A percentile compares a stretch with the other conserved stretches of the same genome.
Evolutionary conservation across 352 stramenopile species (phyloP).

Genomic region (Pythium periplocum): DNA sequence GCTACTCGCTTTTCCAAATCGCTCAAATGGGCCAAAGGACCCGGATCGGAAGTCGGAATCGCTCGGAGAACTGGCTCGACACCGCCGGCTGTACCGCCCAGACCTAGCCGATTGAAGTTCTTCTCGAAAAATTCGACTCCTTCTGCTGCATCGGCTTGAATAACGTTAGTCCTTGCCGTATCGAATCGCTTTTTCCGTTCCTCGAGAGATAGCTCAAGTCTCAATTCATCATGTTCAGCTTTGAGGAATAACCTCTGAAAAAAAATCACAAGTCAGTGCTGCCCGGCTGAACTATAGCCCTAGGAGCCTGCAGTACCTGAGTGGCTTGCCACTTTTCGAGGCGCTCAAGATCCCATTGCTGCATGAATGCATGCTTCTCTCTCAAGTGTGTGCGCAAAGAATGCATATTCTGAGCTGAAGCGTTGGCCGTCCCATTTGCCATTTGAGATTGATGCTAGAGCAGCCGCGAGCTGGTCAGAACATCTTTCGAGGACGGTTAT

Average conservation of each 20-base stretch:
- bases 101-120: slow-evolving; percentile 55
- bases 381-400: slow-evolving; percentile 37
- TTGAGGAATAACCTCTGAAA: slow-evolving; percentile 25
- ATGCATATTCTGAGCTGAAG: too few species aligned
- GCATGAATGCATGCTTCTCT: slow-evolving; percentile 54
- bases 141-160: slow-evolving; percentile 31
- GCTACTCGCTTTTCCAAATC: slow-evolving; percentile 42
- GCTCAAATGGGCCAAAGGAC: slow-evolving; percentile 32
- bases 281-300: too few species aligned
- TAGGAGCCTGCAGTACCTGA: slow-evolving; percentile 25
- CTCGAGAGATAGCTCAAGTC: slow-evolving; percentile 54
- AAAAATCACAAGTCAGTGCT: too few species aligned
- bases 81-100: slow-evolving; percentile 17
- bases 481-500: too few species aligned
- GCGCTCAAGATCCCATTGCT: slow-evolving; percentile 55
- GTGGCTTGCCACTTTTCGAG: slow-evolving; percentile 47
- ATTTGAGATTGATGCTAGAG: slow-evolving; percentile 28
- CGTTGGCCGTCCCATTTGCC: not conserved
- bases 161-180: slow-evolving; percentile 18
- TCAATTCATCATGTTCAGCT: slow-evolving; percentile 44
- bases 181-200: slow-evolving; percentile 32
- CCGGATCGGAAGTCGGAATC: slow-evolving; percentile 33
- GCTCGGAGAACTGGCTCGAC: slow-evolving; percentile 26
- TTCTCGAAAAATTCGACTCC: slow-evolving; percentile 56
- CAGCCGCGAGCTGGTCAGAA: too few species aligned